Conservation (phyloP, 1,139 yeast species). For the Candida labiduridarum region DNA sequence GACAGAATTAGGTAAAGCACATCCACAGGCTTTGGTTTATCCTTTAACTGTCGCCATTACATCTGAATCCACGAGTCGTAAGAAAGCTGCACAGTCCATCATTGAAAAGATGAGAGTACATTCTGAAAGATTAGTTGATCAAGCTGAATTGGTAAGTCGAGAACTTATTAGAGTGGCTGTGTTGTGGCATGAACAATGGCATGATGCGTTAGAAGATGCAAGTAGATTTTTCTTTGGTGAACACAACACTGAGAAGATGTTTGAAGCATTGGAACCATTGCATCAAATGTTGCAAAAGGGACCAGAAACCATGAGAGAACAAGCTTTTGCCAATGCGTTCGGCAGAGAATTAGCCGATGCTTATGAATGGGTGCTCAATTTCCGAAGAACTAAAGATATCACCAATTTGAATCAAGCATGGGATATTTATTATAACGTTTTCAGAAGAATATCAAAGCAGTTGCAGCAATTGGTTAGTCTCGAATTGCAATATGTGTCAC, state of each 20-base stretch:
- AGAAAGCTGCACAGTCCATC: conserved; percentile 87
- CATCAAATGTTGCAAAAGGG: conserved; percentile 83
- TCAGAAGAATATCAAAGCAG: conserved; percentile 87
- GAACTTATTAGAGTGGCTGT: conserved; percentile 95
- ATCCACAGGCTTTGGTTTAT: conserved; percentile 95
- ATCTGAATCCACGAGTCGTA: conserved; percentile 86
- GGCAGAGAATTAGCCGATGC: conserved; percentile 95
- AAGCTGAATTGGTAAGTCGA: conserved; percentile 90
- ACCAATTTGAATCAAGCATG: conserved; percentile 95
- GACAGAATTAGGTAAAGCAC: conserved; percentile 89
- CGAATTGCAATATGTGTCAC: conserved; percentile 92
- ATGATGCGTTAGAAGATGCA: conserved; percentile 96
- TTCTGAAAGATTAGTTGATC: conserved; percentile 82
- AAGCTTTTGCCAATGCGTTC: conserved; percentile 89
- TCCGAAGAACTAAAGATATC: conserved; percentile 79
- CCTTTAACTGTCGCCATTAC: conserved; percentile 96
- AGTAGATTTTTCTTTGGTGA: conserved; percentile 93
- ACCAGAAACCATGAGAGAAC: conserved; percentile 91
- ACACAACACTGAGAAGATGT: conserved; percentile 93
- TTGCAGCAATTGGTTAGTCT: conserved; percentile 83
- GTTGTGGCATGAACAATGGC: conserved; percentile 98
- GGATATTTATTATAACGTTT: conserved; percentile 94
- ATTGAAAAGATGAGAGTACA: conserved; percentile 92
- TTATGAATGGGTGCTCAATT: conserved; percentile 88
- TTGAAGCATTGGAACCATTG: conserved; percentile 84